Evolutionary conservation across 2,329 filamentous ascomycete genomes (phyloP).

Genomic region (Thermochaetoides dissita): DNA sequence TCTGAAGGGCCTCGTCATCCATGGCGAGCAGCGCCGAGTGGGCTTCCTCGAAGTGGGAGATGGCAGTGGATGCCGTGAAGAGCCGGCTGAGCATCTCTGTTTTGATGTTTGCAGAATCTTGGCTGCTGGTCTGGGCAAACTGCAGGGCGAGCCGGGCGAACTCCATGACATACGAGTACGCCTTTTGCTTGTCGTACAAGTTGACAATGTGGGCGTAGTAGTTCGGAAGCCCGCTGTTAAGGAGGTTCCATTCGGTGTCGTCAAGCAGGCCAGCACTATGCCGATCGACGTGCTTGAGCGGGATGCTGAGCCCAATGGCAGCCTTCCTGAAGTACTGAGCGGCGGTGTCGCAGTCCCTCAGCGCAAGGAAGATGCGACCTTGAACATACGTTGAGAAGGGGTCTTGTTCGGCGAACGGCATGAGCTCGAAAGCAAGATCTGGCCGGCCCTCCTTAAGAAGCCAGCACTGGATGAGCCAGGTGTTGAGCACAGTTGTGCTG

Average conservation of each 20-base stretch:
- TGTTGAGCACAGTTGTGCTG: constrained; percentile 51
- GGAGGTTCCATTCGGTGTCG: constrained; percentile 55
- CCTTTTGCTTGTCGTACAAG: constrained; percentile 65
- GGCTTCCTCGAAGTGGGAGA: constrained; percentile 67
- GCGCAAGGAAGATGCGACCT: constrained; percentile 61
- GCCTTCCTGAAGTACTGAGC: constrained; percentile 68
- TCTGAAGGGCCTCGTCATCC: constrained; percentile 56
- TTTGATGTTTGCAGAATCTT: constrained; percentile 24
- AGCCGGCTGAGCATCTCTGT: constrained; percentile 68
- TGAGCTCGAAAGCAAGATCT: constrained; percentile 45
- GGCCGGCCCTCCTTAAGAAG: constrained; percentile 45
- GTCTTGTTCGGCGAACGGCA: constrained; percentile 40
- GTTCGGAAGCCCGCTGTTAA: constrained; percentile 59
- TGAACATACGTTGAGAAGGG: constrained; percentile 68
- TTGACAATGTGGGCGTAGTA: constrained; percentile 80
- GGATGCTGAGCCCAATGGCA: constrained; percentile 58
- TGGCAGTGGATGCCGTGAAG: constrained; percentile 69
- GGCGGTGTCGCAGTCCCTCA: constrained; percentile 60
- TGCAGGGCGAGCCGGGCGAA: constrained; percentile 67
- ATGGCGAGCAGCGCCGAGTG: constrained; percentile 67
- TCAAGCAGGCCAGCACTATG: constrained; percentile 57
- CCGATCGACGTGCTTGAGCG: constrained; percentile 32
- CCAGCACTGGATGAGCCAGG: constrained; percentile 47
- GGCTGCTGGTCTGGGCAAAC: constrained; percentile 30
- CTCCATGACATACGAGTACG: constrained; percentile 68